A percentile compares a stretch with the other conserved stretches of the same genome.
phyloP scores from a whole-genome alignment of 805 yeast species.

The Candida schatavii region DNA sequence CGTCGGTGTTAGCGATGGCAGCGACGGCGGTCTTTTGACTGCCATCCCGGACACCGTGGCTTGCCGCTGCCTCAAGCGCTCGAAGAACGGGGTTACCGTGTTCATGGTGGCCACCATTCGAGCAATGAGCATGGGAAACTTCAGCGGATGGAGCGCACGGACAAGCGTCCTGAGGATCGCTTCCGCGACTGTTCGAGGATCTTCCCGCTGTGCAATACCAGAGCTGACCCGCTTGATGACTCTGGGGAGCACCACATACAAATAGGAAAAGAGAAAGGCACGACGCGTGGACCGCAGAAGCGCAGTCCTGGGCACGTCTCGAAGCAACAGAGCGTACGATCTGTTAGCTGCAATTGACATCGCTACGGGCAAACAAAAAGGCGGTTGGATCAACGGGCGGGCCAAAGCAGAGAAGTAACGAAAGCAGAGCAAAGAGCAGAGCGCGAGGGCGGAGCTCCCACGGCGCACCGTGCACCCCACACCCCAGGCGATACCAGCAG shows the following conservation, averaged over 20 bases:
- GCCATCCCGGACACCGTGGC: constrained; percentile 8
- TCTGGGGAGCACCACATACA: constrained; percentile 24
- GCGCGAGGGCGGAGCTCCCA: too few species aligned
- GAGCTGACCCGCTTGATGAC: constrained; percentile 10
- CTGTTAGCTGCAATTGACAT: neutral
- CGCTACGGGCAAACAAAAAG: too few species aligned
- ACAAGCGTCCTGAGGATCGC: constrained; percentile 11
- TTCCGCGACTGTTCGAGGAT: constrained; percentile 6
- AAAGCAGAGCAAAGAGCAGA: too few species aligned
- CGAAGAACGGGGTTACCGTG: constrained; percentile 13
- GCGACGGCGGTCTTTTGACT: neutral
- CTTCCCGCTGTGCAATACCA: constrained; percentile 8
- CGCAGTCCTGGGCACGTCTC: neutral
- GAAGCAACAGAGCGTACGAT: neutral
- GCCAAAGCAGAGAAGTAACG: too few species aligned
- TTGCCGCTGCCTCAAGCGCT: neutral
- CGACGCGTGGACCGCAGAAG: constrained; percentile 8
- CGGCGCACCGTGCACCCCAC: too few species aligned
- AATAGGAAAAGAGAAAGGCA: constrained; percentile 25
- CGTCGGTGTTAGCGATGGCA: constrained; percentile 7
- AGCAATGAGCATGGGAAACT: constrained; percentile 26
- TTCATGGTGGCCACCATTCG: constrained; percentile 22
- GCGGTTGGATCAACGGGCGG: too few species aligned
- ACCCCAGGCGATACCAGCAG: too few species aligned
- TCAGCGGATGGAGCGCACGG: constrained; percentile 19